These are phyloP conservation scores for Plasmodium gonderi DNA, from an alignment of 169 alveolate species.

Conservation along the genomic window DNA sequence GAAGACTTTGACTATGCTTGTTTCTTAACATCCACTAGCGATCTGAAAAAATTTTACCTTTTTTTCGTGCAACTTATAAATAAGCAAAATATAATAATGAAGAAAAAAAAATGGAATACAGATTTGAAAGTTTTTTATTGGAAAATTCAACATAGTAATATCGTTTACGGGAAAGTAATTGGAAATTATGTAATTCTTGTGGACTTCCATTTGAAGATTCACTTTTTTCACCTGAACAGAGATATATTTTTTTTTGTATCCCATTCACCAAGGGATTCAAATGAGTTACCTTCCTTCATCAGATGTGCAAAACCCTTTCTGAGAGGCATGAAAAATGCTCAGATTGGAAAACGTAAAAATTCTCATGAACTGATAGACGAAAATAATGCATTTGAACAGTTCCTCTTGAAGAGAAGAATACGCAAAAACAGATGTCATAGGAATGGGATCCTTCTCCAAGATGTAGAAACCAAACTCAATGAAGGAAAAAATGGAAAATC, in stretches of 20 bases:
- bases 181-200: slow-evolving; percentile 34
- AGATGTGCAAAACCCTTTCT: not conserved
- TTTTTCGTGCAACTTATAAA: slow-evolving; percentile 9
- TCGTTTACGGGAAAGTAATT: slow-evolving; percentile 32
- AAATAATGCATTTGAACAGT: not conserved
- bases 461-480: not conserved
- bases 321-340: not conserved
- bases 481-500: not conserved
- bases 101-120: not conserved
- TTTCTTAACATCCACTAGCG: not conserved
- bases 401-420: not conserved
- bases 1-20: slow-evolving; percentile 15
- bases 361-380: not conserved
- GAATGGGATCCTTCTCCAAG: not conserved
- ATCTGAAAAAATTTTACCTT: not conserved
- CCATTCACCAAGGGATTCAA: not conserved
- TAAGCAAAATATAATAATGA: not conserved
- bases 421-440: not conserved
- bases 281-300: not conserved
- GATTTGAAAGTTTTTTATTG: not conserved
- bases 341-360: not conserved
- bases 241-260: not conserved
- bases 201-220: slow-evolving; percentile 7
- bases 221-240: slow-evolving; percentile 24
- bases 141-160: not conserved